These are phyloP conservation scores for Alnus glutinosa DNA, from an alignment of 306 rosid species.

Conservation along the genomic window DNA sequence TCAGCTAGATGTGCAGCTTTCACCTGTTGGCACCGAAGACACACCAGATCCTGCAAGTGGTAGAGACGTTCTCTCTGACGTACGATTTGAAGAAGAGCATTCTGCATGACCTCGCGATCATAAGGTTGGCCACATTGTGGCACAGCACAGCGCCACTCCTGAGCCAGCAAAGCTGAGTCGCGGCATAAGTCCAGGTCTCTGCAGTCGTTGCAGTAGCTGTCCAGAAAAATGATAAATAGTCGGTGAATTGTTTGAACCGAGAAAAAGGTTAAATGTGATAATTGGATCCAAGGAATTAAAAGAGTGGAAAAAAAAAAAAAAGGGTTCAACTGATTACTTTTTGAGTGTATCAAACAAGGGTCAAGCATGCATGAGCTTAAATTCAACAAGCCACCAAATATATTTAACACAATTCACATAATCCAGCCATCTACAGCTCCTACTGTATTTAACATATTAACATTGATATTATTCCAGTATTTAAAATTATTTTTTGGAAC, in stretches of 20 bases:
- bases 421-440: constrained; percentile 2
- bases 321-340: neutral
- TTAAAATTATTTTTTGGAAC: neutral
- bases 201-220: constrained; percentile 88
- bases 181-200: constrained; percentile 87
- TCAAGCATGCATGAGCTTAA: constrained; percentile 1
- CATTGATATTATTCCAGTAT: no score
- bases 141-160: constrained; percentile 84
- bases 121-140: constrained; percentile 93
- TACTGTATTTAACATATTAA: no score
- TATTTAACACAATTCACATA: neutral
- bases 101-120: constrained; percentile 77
- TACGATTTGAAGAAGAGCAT: constrained; percentile 68
- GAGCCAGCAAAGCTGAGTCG: constrained; percentile 56
- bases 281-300: neutral
- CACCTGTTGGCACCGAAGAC: constrained; percentile 65
- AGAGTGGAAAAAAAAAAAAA: neutral
- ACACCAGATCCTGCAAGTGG: constrained; percentile 83
- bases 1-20: constrained; percentile 89
- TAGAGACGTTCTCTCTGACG: constrained; percentile 82
- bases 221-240: neutral
- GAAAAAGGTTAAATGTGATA: constrained; percentile 13
- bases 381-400: neutral
- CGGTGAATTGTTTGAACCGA: neutral
- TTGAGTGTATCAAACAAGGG: neutral